A percentile compares a stretch with the other conserved stretches of the same genome.
phyloP scores from a whole-genome alignment of 352 stramenopile species.

The Pythium phragmitis region DNA sequence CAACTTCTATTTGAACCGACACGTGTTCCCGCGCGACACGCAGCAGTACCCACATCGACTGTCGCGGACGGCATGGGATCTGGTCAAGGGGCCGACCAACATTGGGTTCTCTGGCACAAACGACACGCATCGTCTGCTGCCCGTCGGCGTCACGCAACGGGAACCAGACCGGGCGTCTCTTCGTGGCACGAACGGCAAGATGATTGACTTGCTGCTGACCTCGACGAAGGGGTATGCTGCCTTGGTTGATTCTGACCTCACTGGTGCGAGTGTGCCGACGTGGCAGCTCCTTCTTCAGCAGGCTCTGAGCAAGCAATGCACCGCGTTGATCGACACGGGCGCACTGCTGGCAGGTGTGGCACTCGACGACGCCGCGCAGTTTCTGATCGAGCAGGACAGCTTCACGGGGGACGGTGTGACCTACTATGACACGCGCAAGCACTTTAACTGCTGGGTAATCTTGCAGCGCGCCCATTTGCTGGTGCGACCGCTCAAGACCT shows the following conservation, averaged over 20 bases:
- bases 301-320: background rate
- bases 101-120: slow-evolving; percentile 91
- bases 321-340: slow-evolving; percentile 82
- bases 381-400: slow-evolving; percentile 33
- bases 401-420: slow-evolving; percentile 58
- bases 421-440: slow-evolving; percentile 68
- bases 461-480: slow-evolving; percentile 53
- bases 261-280: background rate
- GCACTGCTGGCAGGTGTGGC: slow-evolving; percentile 72
- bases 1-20: slow-evolving; percentile 85
- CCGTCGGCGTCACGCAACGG: slow-evolving; percentile 58
- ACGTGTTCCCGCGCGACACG: slow-evolving; percentile 81
- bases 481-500: slow-evolving; percentile 49
- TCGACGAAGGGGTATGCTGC: slow-evolving; percentile 31
- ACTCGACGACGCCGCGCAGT: slow-evolving; percentile 47
- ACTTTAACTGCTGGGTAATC: slow-evolving; percentile 75
- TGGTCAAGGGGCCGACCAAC: slow-evolving; percentile 54
- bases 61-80: slow-evolving; percentile 76
- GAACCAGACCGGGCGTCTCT: slow-evolving; percentile 54
- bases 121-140: slow-evolving; percentile 82
- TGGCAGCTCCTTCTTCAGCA: background rate
- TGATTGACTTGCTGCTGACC: slow-evolving; percentile 78
- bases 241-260: background rate
- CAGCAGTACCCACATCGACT: slow-evolving; percentile 74
- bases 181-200: slow-evolving; percentile 80